Evolutionary conservation across 768 basidiomycete genomes (phyloP).

Genomic region (Suillus brevipes): DNA sequence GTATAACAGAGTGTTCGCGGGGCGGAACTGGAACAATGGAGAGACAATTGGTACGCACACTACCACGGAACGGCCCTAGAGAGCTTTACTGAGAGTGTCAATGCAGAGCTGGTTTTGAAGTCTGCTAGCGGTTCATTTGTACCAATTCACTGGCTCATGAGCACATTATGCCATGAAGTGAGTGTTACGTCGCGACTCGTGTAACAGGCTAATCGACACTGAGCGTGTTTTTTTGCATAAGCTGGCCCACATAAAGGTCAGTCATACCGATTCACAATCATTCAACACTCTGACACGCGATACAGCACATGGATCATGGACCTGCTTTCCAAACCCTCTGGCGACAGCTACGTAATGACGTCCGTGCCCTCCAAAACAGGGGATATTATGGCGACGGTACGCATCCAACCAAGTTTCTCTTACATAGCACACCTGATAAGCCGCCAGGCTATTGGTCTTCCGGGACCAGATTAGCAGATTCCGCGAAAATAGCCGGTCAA

Average conservation of each 20-base stretch:
- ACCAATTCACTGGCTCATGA: slow-evolving; percentile 67
- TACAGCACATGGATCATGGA: slow-evolving; percentile 80
- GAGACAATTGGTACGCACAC: slow-evolving; percentile 65
- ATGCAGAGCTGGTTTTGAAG: slow-evolving; percentile 74
- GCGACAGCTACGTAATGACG: slow-evolving; percentile 63
- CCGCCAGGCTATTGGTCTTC: slow-evolving; percentile 80
- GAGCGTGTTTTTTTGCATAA: slow-evolving; percentile 29
- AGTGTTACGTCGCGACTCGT: slow-evolving; percentile 15
- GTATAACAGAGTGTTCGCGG: slow-evolving; percentile 74
- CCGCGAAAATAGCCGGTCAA: slow-evolving; percentile 50
- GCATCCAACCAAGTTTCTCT: slow-evolving; percentile 7
- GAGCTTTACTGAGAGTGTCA: background rate
- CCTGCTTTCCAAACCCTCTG: slow-evolving; percentile 75
- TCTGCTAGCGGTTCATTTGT: slow-evolving; percentile 59
- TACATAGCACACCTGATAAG: slow-evolving; percentile 6
- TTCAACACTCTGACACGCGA: background rate
- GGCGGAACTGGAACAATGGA: slow-evolving; percentile 83
- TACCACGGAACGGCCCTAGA: background rate
- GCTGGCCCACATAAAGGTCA: slow-evolving; percentile 83
- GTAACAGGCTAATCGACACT: slow-evolving; percentile 7
- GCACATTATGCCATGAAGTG: slow-evolving; percentile 84
- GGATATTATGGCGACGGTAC: slow-evolving; percentile 85
- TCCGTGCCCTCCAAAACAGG: slow-evolving; percentile 64
- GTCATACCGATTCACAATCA: slow-evolving; percentile 8
- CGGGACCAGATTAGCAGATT: slow-evolving; percentile 69